Conservation (phyloP, 2,329 filamentous ascomycete species). For the Xylaria sp. region DNA sequence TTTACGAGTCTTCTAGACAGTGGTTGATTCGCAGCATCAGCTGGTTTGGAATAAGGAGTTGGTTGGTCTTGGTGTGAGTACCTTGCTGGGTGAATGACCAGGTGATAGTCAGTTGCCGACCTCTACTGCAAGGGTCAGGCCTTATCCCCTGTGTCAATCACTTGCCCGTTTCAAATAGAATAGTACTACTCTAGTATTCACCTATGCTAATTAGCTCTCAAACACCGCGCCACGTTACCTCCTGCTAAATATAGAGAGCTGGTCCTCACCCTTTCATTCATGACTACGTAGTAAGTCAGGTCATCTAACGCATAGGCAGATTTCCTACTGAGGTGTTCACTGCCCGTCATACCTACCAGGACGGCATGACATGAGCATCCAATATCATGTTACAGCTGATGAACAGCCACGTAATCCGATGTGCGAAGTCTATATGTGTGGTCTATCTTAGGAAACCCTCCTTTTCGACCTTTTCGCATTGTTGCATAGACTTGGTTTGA, state of each 20-base stretch:
- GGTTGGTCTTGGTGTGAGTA: background rate
- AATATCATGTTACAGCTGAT: background rate
- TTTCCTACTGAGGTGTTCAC: background rate
- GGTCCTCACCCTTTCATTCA: background rate
- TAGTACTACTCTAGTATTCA: background rate
- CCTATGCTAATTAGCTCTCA: background rate
- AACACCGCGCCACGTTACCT: background rate
- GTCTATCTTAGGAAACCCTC: background rate
- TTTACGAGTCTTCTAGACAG: background rate
- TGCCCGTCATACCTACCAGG: background rate
- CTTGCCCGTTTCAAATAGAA: background rate
- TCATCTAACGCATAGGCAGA: background rate
- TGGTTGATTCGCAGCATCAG: background rate
- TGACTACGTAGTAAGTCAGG: conserved; percentile 1
- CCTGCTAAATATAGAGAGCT: conserved; percentile 16
- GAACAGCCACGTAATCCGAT: background rate
- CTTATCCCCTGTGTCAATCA: background rate
- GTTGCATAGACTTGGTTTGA: background rate
- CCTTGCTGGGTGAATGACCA: background rate
- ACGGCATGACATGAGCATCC: background rate
- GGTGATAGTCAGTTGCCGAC: conserved; percentile 1
- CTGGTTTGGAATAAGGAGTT: background rate
- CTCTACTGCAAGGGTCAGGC: background rate
- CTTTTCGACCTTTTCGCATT: background rate
- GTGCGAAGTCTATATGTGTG: background rate